These are phyloP conservation scores for Globisporangium echinulatum DNA, from an alignment of 352 stramenopile species.

Conservation along the genomic window DNA sequence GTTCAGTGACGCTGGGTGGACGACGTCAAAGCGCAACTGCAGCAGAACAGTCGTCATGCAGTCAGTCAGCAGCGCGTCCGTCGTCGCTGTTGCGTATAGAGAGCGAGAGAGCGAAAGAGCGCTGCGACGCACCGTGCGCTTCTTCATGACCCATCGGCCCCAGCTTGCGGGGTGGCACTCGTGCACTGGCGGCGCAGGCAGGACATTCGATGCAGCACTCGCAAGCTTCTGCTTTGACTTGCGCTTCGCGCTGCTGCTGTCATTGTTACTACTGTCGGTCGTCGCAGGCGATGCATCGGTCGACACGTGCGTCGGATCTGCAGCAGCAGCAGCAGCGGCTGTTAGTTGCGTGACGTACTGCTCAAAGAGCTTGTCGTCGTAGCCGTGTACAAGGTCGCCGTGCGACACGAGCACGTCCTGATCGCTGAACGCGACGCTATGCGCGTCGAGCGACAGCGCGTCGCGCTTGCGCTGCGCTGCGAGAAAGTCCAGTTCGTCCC, in stretches of 20 bases:
- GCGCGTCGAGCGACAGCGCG: conserved; percentile 17
- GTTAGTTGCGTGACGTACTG: conserved; percentile 39
- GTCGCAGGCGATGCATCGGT: background rate
- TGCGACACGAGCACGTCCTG: conserved; percentile 35
- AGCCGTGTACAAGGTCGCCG: conserved; percentile 64
- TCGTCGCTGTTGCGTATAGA: too few species aligned
- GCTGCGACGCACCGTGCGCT: conserved; percentile 20
- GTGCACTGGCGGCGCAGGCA: conserved; percentile 27
- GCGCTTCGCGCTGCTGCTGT: conserved; percentile 5
- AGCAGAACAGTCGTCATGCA: background rate
- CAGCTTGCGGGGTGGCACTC: conserved; percentile 56
- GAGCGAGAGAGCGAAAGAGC: too few species aligned
- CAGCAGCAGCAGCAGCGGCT: conserved; percentile 6
- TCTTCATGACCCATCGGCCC: conserved; percentile 59
- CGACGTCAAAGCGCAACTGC: conserved; percentile 18
- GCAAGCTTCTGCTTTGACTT: conserved; percentile 18
- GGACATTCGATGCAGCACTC: conserved; percentile 24
- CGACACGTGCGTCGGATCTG: background rate
- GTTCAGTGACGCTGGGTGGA: conserved; percentile 41
- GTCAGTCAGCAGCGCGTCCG: background rate
- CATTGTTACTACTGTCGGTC: background rate
- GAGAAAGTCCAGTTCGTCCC: conserved; percentile 73
- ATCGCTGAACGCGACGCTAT: conserved; percentile 24
- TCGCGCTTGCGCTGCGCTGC: conserved; percentile 20
- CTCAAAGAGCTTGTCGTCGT: conserved; percentile 71